Percentiles rank a stretch among this genome's conserved stretches.
phyloP scores from a whole-genome alignment of 2,329 filamentous ascomycete species.

The Aspergillus floridensis region DNA sequence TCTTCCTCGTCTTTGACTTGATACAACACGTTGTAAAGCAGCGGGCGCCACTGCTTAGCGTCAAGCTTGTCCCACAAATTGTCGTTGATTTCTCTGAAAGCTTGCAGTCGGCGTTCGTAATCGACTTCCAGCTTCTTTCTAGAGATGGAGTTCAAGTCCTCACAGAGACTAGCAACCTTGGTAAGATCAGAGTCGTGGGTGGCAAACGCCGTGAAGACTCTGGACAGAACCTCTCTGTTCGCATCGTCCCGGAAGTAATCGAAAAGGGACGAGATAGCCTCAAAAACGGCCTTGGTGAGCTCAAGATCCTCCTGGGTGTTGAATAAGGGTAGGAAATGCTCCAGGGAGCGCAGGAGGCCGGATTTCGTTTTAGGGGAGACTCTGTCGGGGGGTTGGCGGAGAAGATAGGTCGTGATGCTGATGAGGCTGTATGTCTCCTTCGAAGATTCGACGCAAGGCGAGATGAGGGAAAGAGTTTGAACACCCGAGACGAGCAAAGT shows the following conservation, averaged over 20 bases:
- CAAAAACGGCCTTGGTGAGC: conserved; percentile 65
- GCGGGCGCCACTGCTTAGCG: conserved; percentile 75
- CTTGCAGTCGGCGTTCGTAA: conserved; percentile 75
- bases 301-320: conserved; percentile 55
- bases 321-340: conserved; percentile 72
- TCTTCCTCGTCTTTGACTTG: conserved; percentile 85
- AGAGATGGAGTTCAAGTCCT: conserved; percentile 77
- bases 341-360: conserved; percentile 72
- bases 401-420: conserved; percentile 73
- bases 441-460: conserved; percentile 65
- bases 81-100: conserved; percentile 71
- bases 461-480: conserved; percentile 72
- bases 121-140: conserved; percentile 74
- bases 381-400: conserved; percentile 78
- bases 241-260: conserved; percentile 82
- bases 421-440: conserved; percentile 70
- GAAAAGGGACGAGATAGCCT: conserved; percentile 76
- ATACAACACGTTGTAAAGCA: conserved; percentile 86
- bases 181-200: conserved; percentile 59
- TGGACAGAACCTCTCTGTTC: conserved; percentile 71
- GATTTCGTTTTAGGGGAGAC: conserved; percentile 83
- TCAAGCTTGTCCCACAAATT: conserved; percentile 60
- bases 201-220: conserved; percentile 70
- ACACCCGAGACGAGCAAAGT: conserved; percentile 77
- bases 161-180: conserved; percentile 67